These are phyloP conservation scores for Pseudozyma sp. DNA, from an alignment of 1,284 basidiomycete genomes.

Conservation along the genomic window DNA sequence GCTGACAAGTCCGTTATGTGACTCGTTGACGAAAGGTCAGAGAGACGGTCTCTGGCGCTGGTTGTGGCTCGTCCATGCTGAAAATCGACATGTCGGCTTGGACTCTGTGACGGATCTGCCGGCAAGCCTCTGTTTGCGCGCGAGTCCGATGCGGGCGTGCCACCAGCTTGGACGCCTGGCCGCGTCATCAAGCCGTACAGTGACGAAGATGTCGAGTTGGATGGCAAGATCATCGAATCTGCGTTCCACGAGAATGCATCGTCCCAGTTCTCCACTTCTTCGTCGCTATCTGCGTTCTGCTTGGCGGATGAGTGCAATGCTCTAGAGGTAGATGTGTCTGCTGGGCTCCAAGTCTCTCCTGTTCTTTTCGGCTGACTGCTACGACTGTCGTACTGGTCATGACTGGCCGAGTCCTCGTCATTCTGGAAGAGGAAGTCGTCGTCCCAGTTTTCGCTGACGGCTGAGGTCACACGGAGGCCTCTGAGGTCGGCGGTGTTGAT, in stretches of 20 bases:
- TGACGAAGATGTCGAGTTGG: constrained; percentile 20
- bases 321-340: neutral
- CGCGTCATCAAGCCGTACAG: constrained; percentile 2
- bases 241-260: constrained; percentile 46
- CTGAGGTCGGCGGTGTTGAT: constrained; percentile 19
- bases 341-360: neutral
- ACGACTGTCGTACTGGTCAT: neutral
- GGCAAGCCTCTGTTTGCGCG: neutral
- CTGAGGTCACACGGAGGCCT: constrained; percentile 39
- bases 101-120: constrained; percentile 2
- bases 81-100: constrained; percentile 6
- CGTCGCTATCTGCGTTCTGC: constrained; percentile 25
- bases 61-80: neutral
- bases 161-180: neutral
- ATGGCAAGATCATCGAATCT: constrained; percentile 20
- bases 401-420: constrained; percentile 20
- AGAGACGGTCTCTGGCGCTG: constrained; percentile 3
- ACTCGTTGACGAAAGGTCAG: constrained; percentile 23
- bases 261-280: constrained; percentile 54
- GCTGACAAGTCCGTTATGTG: constrained; percentile 37
- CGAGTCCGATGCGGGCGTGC: neutral
- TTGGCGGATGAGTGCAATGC: neutral
- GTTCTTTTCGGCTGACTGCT: neutral
- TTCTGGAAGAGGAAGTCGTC: constrained; percentile 59
- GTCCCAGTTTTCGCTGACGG: constrained; percentile 58